A percentile compares a stretch with the other conserved stretches of the same genome.
Evolutionary conservation across 139 green algal genomes (phyloP).

Genomic region (Chlorella sp.): DNA sequence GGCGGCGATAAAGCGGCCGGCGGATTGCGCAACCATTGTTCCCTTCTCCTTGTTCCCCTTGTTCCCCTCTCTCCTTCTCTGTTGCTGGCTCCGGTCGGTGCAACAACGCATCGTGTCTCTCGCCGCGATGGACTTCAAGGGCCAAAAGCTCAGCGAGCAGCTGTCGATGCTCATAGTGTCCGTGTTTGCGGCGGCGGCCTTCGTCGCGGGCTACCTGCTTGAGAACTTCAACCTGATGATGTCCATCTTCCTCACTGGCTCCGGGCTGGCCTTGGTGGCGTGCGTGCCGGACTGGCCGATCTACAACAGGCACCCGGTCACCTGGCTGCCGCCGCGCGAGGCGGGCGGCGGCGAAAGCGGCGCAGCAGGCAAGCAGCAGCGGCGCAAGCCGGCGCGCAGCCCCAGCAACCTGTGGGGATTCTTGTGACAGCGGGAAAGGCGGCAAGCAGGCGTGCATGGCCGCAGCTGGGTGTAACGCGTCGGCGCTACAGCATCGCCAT

Average conservation of each 20-base stretch:
- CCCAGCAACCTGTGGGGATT: no score
- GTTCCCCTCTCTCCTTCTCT: no score
- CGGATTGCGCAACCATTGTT: no score
- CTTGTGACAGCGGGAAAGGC: no score
- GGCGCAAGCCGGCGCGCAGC: no score
- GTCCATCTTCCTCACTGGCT: slow-evolving; percentile 20
- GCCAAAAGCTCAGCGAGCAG: slow-evolving; percentile 32
- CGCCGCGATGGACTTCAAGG: slow-evolving; percentile 40
- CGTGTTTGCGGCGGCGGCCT: slow-evolving; percentile 3
- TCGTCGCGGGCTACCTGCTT: slow-evolving; percentile 24
- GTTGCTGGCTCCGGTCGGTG: no score
- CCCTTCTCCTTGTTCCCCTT: no score
- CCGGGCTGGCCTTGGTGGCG: slow-evolving; percentile 3
- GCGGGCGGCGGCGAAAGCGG: neutral
- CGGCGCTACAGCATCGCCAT: no score
- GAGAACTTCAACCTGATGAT: slow-evolving; percentile 39
- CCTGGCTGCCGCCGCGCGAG: slow-evolving; percentile 14
- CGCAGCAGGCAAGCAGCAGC: neutral
- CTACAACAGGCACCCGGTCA: slow-evolving; percentile 35
- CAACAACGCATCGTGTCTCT: no score
- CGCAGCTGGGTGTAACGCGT: no score
- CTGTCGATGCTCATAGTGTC: slow-evolving; percentile 18
- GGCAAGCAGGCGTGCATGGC: no score
- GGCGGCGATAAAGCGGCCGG: no score
- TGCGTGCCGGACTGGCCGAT: slow-evolving; percentile 35